A percentile compares a stretch with the other conserved stretches of the same genome.
Evolutionary conservation across 257 asterid genomes (phyloP).

Genomic region (Lithospermum erythrorhizon): DNA sequence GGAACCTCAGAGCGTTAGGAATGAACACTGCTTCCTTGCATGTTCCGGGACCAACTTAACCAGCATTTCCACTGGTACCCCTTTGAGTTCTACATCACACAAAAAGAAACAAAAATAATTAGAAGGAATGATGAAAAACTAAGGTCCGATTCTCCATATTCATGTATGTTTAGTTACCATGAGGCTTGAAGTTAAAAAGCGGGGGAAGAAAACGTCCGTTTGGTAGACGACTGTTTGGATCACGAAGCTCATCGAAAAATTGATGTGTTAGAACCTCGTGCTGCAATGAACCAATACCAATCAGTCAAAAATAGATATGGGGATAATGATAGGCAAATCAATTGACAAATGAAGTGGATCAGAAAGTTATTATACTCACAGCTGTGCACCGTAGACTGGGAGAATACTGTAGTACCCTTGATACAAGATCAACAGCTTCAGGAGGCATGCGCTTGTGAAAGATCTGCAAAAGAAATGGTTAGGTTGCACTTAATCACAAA

Average conservation of each 20-base stretch:
- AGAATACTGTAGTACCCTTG: conserved; percentile 74
- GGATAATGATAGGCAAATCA: background rate
- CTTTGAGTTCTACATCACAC: conserved; percentile 42
- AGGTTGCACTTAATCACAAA: conserved; percentile 1
- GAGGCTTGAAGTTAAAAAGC: conserved; percentile 67
- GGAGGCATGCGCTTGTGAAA: conserved; percentile 72
- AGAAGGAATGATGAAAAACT: background rate
- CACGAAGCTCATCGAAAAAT: conserved; percentile 60
- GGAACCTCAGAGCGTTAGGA: conserved; percentile 31
- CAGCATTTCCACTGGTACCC: conserved; percentile 44
- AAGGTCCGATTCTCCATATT: background rate
- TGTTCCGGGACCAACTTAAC: conserved; percentile 68
- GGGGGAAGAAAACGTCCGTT: conserved; percentile 75
- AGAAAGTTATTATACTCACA: conserved; percentile 36
- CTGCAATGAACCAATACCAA: conserved; percentile 23
- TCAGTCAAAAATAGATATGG: background rate
- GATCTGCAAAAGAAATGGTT: conserved; percentile 27
- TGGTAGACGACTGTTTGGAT: conserved; percentile 49
- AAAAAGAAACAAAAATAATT: background rate
- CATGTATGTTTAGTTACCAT: conserved; percentile 27
- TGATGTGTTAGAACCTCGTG: conserved; percentile 58
- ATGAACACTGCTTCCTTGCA: conserved; percentile 64
- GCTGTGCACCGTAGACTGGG: conserved; percentile 70
- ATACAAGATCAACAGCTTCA: conserved; percentile 77
- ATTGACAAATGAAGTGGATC: background rate